Evolutionary conservation across 2,329 filamentous ascomycete genomes (phyloP), one percentile per base, ranked within the genome.

Genomic region (Fusarium hainanense): DNA sequence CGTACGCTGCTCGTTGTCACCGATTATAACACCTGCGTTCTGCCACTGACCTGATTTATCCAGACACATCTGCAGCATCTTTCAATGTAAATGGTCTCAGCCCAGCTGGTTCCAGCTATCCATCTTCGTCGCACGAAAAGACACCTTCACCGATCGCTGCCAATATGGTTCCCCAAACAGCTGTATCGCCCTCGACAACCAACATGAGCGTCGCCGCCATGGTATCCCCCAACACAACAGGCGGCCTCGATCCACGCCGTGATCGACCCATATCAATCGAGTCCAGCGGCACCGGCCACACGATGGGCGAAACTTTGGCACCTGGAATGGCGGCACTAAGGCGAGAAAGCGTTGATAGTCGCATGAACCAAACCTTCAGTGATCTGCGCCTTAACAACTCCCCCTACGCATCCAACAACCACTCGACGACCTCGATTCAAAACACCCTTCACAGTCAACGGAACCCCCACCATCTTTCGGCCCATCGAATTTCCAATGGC

Each of bases 331-430:
- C 58, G 28, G 54, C 60, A 50, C 89, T 90, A 49, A 87, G 91
- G 61, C 88, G 92, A 54, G 92, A 93, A 80, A 94, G 92, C 73
- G 90, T 94, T 7, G 92, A 94, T 78, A 93, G 92, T 78, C 87
- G 92, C 67, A 90, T 94, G 77, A 92, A 93, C 74, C 88, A 89
- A 69, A 87, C 87, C 46, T 90, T 94, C 78, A 87, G 85, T 59
- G 90, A 92, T 47, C 85, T 94, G 79, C 85, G 89, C 70, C 84
- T 94, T 50, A 88, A 89, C 54, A 86, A 86, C 47, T 85, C 85
- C 3, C 92, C 92, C 2, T 94, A 94, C 74, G 87, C 91, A 25
- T 93, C 89, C 77, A 89, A 92, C 73, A 94, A 94, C 78, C 89
- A 90, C 58, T 94, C 92, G 3, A 91, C 91, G 5, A 89, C 89